phyloP scores from a whole-genome alignment of 2,329 filamentous ascomycete species.

The Aquanectria penicillioides region DNA sequence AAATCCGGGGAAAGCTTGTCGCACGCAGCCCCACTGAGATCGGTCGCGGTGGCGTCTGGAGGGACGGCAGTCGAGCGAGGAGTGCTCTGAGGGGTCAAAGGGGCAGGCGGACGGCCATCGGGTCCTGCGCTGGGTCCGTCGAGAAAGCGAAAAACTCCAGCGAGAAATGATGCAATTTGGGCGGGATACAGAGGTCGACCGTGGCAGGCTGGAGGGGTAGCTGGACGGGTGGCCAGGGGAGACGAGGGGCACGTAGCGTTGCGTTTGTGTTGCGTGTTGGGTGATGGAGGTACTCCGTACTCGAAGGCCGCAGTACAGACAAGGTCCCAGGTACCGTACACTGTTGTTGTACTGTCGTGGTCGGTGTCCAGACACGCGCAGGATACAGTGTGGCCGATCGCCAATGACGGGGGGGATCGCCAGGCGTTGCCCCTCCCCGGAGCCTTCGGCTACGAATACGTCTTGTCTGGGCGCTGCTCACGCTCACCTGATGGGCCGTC shows the following conservation, averaged over 20 bases:
- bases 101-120: conserved; percentile 17
- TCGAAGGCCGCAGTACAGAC: conserved; percentile 1
- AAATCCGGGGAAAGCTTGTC: conserved; percentile 51
- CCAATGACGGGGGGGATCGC: conserved; percentile 32
- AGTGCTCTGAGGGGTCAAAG: conserved; percentile 23
- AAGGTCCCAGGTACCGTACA: conserved; percentile 18
- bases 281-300: conserved; percentile 4
- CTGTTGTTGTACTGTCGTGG: conserved; percentile 7
- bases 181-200: not conserved
- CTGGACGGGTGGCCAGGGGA: no score
- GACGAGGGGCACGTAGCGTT: conserved; percentile 17
- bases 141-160: not conserved
- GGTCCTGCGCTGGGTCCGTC: not conserved
- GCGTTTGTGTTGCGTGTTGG: conserved; percentile 15
- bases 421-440: conserved; percentile 30
- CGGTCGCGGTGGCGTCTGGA: conserved; percentile 37
- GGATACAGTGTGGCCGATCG: conserved; percentile 20
- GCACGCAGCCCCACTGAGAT: conserved; percentile 38
- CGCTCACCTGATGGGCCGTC: conserved; percentile 41
- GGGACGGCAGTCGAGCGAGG: conserved; percentile 31
- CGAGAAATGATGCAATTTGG: not conserved
- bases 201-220: no score
- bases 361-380: not conserved
- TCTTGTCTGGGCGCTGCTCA: conserved; percentile 28
- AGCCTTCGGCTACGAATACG: conserved; percentile 39